Evolutionary conservation across 148 eudicot genomes (phyloP).

Genomic region (Heliosperma pusillum): DNA sequence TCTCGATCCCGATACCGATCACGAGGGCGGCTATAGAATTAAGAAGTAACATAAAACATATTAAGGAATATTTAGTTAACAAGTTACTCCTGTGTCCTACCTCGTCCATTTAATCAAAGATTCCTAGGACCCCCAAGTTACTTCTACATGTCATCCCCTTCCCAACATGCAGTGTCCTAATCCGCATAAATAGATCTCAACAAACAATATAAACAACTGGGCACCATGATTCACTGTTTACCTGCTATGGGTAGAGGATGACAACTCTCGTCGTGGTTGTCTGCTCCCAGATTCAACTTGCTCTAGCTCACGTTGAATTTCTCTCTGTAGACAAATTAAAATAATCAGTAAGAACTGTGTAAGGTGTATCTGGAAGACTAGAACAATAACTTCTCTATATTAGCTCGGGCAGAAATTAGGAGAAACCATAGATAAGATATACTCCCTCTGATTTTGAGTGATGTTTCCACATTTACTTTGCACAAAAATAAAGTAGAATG

Average conservation of each 20-base stretch:
- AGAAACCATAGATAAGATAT: neutral
- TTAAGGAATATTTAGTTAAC: neutral
- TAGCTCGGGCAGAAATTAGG: neutral
- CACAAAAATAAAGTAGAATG: no score
- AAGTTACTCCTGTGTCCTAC: neutral
- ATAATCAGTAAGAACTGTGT: slow-evolving; percentile 6
- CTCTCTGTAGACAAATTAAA: slow-evolving; percentile 45
- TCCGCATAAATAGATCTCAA: slow-evolving; percentile 1
- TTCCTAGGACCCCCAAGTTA: neutral
- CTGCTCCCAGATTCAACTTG: slow-evolving; percentile 77
- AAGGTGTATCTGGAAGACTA: neutral
- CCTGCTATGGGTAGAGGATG: slow-evolving; percentile 62
- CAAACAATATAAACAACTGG: neutral
- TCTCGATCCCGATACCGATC: slow-evolving; percentile 78
- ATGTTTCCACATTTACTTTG: no score
- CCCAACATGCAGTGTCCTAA: neutral
- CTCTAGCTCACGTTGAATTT: slow-evolving; percentile 76
- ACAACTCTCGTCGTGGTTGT: slow-evolving; percentile 62
- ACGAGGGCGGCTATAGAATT: slow-evolving; percentile 50
- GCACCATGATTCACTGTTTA: slow-evolving; percentile 16
- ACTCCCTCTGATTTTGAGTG: no score
- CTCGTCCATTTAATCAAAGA: neutral
- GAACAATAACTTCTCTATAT: neutral
- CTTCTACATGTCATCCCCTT: neutral
- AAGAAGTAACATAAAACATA: neutral